Evolutionary conservation across 352 stramenopile genomes (phyloP), one percentile per base, ranked within the genome.

Genomic region (Aphanomyces astaci): DNA sequence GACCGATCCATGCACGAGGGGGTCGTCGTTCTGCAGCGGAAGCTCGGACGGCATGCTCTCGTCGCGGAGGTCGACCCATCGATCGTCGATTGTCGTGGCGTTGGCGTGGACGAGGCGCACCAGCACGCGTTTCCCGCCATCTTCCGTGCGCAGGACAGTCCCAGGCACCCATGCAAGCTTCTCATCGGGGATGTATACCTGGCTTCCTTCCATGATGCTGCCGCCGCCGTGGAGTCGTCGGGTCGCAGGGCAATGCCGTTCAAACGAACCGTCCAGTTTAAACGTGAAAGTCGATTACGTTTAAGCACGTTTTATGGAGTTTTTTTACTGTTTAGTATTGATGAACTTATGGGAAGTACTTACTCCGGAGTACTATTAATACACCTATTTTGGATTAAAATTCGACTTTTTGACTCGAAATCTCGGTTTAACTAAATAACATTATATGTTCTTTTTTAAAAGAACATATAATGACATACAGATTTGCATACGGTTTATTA

Each of bases 141-240:
- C 71, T 49, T 91, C 82, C 46, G 91, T 81, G 19, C 75, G 76
- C 31, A 88, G 69, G 60, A 95, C 82, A 2, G 82, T 92, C 62
- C 85, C 87, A 0, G 87, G 85, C 53, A 91, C 72, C 87, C 87
- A 95, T 59, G 92, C 77, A 56, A 88, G 75, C 71, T 78, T 80
- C 55, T 88, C 80, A 68, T 95, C 84, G 25, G 87, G 87, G 24
- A 95, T 78, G 71, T 88, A 95, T 66, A 92, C 84, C 69, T 79
- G 79, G 57, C 79, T 86, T 28, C 84, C 84, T 75, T 92, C 85
- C 83, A 94, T 93, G 15, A 31, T 46, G 28, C 11, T 63, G 54
- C 11, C 30, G 56, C 9, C 56, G 51, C 45, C 45, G 45, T 53
- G 9, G 13, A 5, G 45, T 43, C 36, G 36, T 7, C 7, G 36